Percentiles rank a stretch among this genome's conserved stretches.
Conservation (phyloP, 2,329 filamentous ascomycete genomes). For the Phyllosticta citribraziliensis region DNA sequence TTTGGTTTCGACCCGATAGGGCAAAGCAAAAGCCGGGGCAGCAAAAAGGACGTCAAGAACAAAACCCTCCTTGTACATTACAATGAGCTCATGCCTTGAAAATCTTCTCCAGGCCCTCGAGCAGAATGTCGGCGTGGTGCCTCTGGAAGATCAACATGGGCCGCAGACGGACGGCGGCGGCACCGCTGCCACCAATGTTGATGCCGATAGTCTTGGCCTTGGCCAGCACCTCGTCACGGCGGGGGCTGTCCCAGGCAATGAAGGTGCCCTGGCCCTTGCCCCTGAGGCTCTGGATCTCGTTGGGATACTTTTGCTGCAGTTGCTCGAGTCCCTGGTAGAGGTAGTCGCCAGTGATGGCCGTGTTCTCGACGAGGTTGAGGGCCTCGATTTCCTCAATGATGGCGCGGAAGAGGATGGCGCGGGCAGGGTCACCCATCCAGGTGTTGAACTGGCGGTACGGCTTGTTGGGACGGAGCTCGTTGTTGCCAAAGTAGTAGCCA, state of each 20-base stretch:
- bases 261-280: constrained; percentile 86
- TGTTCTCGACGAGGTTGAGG: constrained; percentile 68
- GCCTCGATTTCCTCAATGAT: constrained; percentile 75
- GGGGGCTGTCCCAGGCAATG: constrained; percentile 80
- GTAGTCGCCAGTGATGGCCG: constrained; percentile 68
- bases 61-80: neutral
- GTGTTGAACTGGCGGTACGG: constrained; percentile 96
- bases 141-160: constrained; percentile 92
- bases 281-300: constrained; percentile 70
- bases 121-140: constrained; percentile 76
- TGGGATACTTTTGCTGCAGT: constrained; percentile 61
- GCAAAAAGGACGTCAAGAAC: neutral
- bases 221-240: constrained; percentile 67
- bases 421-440: constrained; percentile 89
- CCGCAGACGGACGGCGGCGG: constrained; percentile 63
- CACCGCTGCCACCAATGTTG: constrained; percentile 79
- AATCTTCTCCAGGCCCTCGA: constrained; percentile 70
- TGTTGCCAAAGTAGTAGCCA: constrained; percentile 82
- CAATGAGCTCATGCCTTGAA: constrained; percentile 35
- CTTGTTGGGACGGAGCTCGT: constrained; percentile 74
- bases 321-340: constrained; percentile 60
- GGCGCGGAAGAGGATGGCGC: constrained; percentile 74
- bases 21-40: neutral
- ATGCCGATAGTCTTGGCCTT: constrained; percentile 71
- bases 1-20: neutral